Conservation (phyloP, 805 yeast genomes). For the Kodamaea neixiangensis region DNA sequence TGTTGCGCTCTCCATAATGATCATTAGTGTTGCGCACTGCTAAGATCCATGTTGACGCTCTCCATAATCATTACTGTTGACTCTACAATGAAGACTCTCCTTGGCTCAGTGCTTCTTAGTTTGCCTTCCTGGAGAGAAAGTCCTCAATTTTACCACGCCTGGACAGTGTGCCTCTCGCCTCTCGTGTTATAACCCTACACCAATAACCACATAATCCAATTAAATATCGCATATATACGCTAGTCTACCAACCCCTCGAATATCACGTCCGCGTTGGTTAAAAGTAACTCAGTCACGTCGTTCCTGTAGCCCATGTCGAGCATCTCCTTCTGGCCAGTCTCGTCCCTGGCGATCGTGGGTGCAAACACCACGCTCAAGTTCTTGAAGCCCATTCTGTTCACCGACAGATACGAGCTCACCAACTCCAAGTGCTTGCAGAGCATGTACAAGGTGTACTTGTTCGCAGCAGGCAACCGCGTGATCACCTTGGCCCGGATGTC, state of each 20-base stretch:
- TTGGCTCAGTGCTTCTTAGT: no score
- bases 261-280: conserved; percentile 47
- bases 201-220: background rate
- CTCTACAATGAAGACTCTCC: no score
- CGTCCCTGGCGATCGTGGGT: conserved; percentile 84
- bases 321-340: conserved; percentile 78
- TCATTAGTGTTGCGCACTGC: no score
- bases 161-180: no score
- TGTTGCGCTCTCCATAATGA: no score
- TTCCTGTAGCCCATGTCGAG: conserved; percentile 81
- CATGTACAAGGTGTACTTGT: conserved; percentile 54
- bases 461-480: conserved; percentile 63
- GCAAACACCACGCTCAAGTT: conserved; percentile 92
- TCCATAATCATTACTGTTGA: no score
- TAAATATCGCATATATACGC: conserved; percentile 1
- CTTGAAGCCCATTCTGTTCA: conserved; percentile 79
- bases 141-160: no score
- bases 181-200: background rate
- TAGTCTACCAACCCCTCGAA: conserved; percentile 21
- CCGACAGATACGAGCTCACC: conserved; percentile 52
- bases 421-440: conserved; percentile 65
- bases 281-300: conserved; percentile 71
- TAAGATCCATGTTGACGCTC: no score
- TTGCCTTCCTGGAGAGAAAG: no score
- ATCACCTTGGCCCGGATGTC: conserved; percentile 48